Percentiles rank a stretch among this genome's conserved stretches.
Conservation (phyloP, 202 grass and related monocot genomes). For the Dendrocalamus latiflorus region DNA sequence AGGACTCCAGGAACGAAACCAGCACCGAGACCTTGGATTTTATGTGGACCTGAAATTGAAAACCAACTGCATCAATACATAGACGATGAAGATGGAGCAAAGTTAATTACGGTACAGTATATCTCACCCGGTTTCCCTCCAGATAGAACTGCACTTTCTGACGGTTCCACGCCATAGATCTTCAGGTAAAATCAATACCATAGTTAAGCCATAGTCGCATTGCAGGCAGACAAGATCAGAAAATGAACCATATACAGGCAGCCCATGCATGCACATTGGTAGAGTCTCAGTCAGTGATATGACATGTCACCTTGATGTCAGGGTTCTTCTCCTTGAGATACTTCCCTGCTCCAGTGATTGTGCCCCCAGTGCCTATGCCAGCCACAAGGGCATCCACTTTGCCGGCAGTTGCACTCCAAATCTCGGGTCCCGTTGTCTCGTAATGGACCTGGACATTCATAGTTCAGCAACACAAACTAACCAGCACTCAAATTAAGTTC, state of each 20-base stretch:
- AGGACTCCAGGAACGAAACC: slow-evolving; percentile 56
- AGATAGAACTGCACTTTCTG: slow-evolving; percentile 50
- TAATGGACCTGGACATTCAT: slow-evolving; percentile 31
- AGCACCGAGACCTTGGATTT: slow-evolving; percentile 64
- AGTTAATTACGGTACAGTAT: neutral
- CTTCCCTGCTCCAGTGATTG: slow-evolving; percentile 47
- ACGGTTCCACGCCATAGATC: slow-evolving; percentile 46
- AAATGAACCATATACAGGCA: neutral
- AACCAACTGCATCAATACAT: neutral
- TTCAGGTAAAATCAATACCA: slow-evolving; percentile 6
- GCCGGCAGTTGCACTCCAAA: slow-evolving; percentile 43
- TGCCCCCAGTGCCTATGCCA: slow-evolving; percentile 57
- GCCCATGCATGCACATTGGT: neutral
- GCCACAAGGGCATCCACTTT: slow-evolving; percentile 45
- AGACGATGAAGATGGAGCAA: too few relatives aligned
- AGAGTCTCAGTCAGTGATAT: too few relatives aligned
- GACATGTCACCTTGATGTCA: slow-evolving; percentile 39
- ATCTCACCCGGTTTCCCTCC: slow-evolving; percentile 50
- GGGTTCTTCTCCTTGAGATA: slow-evolving; percentile 58
- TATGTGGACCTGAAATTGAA: slow-evolving; percentile 36
- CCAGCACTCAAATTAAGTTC: too few relatives aligned
- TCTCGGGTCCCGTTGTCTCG: slow-evolving; percentile 57
- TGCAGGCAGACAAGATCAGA: neutral
- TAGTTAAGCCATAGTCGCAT: neutral
- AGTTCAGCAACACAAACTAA: too few relatives aligned